These are phyloP conservation scores for Artomyces pyxidatus DNA, from an alignment of 768 basidiomycete species.

Conservation along the genomic window DNA sequence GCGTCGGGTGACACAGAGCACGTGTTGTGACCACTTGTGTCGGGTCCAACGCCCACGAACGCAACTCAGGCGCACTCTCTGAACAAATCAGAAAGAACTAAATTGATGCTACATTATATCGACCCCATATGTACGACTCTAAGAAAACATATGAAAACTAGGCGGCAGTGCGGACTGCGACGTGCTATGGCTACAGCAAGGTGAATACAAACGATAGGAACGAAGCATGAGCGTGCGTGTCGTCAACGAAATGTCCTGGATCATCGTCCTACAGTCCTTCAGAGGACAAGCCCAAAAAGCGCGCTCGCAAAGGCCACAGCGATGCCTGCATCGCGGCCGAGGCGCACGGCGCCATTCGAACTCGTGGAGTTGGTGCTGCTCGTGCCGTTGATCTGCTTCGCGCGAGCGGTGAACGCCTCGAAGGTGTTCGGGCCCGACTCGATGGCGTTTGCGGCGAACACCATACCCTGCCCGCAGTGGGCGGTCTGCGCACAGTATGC, in stretches of 20 bases:
- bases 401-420: slow-evolving; percentile 41
- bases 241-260: background rate
- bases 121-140: background rate
- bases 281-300: background rate
- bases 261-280: background rate
- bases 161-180: background rate
- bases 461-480: slow-evolving; percentile 55
- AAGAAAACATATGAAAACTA: background rate
- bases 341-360: slow-evolving; percentile 3
- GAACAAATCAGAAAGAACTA: background rate
- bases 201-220: background rate
- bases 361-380: slow-evolving; percentile 6
- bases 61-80: slow-evolving; percentile 74
- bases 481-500: slow-evolving; percentile 40
- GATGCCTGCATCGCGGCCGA: background rate
- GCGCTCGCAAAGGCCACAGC: background rate
- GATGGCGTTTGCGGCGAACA: slow-evolving; percentile 48
- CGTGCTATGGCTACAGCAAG: background rate
- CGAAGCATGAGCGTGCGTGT: background rate
- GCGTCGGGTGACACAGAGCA: slow-evolving; percentile 88
- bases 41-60: slow-evolving; percentile 58
- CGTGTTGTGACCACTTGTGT: slow-evolving; percentile 88
- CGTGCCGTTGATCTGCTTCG: slow-evolving; percentile 37
- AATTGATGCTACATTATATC: background rate
- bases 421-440: slow-evolving; percentile 44